These are phyloP conservation scores for Paramecium sexaurelia DNA, from an alignment of 73 alveolate genomes.

Conservation along the genomic window DNA sequence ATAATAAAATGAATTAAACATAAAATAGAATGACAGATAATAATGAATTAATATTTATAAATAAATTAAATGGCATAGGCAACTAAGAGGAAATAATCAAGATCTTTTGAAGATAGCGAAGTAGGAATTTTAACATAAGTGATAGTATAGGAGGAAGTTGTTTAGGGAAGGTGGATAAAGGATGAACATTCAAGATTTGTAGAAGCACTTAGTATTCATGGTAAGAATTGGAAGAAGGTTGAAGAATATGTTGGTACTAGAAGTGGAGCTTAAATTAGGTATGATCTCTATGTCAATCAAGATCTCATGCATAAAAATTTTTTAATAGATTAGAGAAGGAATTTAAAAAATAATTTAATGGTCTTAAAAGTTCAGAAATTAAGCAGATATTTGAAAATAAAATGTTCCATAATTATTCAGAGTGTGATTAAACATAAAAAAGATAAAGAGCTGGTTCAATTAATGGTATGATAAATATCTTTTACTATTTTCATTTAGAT, in stretches of 20 bases:
- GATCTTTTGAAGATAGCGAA: conserved; percentile 42
- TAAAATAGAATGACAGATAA: conserved; percentile 23
- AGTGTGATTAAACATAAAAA: background rate
- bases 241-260: conserved; percentile 83
- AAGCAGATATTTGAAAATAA: conserved; percentile 42
- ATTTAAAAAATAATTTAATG: conserved; percentile 46
- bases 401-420: background rate
- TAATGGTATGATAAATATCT: background rate
- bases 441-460: conserved; percentile 10
- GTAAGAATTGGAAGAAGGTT: conserved; percentile 85
- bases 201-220: conserved; percentile 79
- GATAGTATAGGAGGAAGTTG: conserved; percentile 43
- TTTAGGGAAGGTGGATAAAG: conserved; percentile 82
- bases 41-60: background rate
- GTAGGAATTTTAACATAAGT: background rate
- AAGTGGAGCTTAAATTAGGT: conserved; percentile 78
- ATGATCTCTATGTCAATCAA: background rate
- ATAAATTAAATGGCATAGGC: background rate
- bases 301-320: conserved; percentile 86
- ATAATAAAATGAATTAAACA: background rate
- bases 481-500: background rate
- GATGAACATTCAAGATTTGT: conserved; percentile 81
- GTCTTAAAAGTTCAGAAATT: conserved; percentile 37
- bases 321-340: conserved; percentile 77
- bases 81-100: background rate